Evolutionary conservation across 2,329 filamentous ascomycete genomes (phyloP).

Genomic region (Arthroderma uncinatum): DNA sequence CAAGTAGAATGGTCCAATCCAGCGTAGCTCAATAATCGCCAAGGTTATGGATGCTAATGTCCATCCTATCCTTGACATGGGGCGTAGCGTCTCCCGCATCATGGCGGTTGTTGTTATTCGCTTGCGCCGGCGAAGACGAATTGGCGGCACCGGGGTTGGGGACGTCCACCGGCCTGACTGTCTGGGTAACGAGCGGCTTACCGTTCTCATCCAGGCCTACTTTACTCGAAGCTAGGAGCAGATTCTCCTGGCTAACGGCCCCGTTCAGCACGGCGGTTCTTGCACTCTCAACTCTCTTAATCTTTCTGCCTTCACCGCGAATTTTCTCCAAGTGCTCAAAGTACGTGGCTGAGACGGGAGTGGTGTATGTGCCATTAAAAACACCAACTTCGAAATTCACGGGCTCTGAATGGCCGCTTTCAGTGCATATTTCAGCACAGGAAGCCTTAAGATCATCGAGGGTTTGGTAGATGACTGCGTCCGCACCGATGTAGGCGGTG

Average conservation of each 20-base stretch:
- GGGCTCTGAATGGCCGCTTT: conserved; percentile 43
- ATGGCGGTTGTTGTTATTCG: neutral
- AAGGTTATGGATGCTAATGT: conserved; percentile 52
- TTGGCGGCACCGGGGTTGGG: neutral
- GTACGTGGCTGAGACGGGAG: conserved; percentile 65
- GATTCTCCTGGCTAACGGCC: conserved; percentile 48
- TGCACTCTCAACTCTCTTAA: conserved; percentile 54
- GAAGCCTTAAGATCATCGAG: conserved; percentile 69
- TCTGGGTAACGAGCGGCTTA: conserved; percentile 30
- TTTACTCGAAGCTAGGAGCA: conserved; percentile 52
- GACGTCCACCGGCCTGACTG: conserved; percentile 36
- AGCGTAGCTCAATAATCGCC: conserved; percentile 31
- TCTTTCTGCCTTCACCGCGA: conserved; percentile 57
- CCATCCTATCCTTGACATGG: conserved; percentile 42
- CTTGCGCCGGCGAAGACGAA: neutral
- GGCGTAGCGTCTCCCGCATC: conserved; percentile 24
- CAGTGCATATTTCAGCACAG: conserved; percentile 56
- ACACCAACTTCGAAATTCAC: conserved; percentile 78
- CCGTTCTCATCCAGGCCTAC: conserved; percentile 47
- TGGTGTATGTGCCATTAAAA: conserved; percentile 80
- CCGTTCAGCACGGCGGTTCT: conserved; percentile 55
- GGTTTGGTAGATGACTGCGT: conserved; percentile 65
- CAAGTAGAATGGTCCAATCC: neutral
- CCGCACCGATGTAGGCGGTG: conserved; percentile 58
- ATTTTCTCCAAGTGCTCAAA: conserved; percentile 67